Base-by-base conservation (phyloP, 2,329 filamentous ascomycete genomes). In the Epichloe gansuensis region DNA sequence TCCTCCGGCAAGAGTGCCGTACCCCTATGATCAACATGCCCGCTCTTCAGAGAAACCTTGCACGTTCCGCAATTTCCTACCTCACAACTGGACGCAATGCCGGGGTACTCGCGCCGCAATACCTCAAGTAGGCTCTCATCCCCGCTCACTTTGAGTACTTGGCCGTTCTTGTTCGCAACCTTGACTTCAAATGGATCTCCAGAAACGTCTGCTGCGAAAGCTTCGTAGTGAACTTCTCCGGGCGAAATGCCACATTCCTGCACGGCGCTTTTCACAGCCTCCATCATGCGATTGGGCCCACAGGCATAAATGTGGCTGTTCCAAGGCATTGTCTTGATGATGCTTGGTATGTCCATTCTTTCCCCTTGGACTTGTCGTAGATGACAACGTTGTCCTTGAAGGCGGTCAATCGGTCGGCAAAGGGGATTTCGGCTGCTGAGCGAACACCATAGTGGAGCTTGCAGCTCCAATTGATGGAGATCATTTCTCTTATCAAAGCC, bases 221-320 rank as follows among this genome's bases (percentile, higher is more conserved):
- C 75, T 62, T 85, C 82, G 54, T 75, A 80, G 61, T 85, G 81
- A 1, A 83, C 69, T 42, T 81, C 77, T 0, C 71, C 67, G 2
- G 73, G 67, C 0, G 69, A 62, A 0, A 85, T 67, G 0, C 72
- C 69, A 8, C 67, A 66, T 7, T 63, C 63, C 8, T 66, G 65
- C 0, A 74, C 73, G 12, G 70, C 71, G 2, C 58, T 58, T 21
- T 61, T 61, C 0, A 76, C 74, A 44, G 74, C 75, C 5, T 77
- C 72, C 69, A 83, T 78, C 66, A 85, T 72, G 7, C 75, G 69
- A 8, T 61, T 58, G 0, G 82, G 80, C 0, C 82, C 82, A 61
- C 81, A 85, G 25, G 78, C 75, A 61, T 83, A 85, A 4, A 85
- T 65, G 50, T 77, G 75, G 9, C 75, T 75, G 58, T 78, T 80